These are phyloP conservation scores for Penicillium angulare DNA, from an alignment of 495 filamentous ascomycete species.

Conservation along the genomic window DNA sequence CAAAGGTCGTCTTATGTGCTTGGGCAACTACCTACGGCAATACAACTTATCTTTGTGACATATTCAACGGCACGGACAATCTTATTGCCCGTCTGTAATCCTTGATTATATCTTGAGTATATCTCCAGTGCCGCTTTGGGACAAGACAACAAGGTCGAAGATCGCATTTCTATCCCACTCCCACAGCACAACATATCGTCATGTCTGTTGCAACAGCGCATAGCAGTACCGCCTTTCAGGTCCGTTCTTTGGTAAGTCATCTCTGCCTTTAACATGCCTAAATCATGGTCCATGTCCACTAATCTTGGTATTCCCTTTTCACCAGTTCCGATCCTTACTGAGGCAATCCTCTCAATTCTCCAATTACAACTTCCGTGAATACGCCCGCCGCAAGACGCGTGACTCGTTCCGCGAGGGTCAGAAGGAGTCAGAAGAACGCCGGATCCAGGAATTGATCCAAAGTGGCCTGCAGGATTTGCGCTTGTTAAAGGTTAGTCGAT, in stretches of 20 bases:
- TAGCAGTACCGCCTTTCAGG: slow-evolving; percentile 67
- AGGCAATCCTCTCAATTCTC: slow-evolving; percentile 86
- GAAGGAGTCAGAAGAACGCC: slow-evolving; percentile 64
- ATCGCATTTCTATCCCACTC: slow-evolving; percentile 37
- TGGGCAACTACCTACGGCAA: no score
- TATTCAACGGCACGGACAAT: no score
- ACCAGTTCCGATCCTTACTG: slow-evolving; percentile 86
- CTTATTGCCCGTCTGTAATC: not conserved
- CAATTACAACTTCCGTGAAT: slow-evolving; percentile 95
- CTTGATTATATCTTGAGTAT: not conserved
- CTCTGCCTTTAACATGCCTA: not conserved
- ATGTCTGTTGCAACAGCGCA: slow-evolving; percentile 54
- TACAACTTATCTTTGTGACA: no score
- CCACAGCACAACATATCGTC: slow-evolving; percentile 20
- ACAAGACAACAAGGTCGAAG: not conserved
- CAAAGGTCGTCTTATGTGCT: no score
- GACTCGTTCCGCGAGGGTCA: slow-evolving; percentile 85
- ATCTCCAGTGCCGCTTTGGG: not conserved
- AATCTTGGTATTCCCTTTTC: not conserved
- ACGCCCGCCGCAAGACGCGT: slow-evolving; percentile 81
- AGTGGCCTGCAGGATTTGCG: slow-evolving; percentile 84
- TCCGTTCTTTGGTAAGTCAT: slow-evolving; percentile 63
- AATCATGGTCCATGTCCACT: not conserved
- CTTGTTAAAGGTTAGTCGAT: slow-evolving; percentile 77
- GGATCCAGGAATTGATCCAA: slow-evolving; percentile 85